Evolutionary conservation across 345 rosid genomes (phyloP), one percentile per base, ranked within the genome.

Genomic region (Fremontodendron californicum): DNA sequence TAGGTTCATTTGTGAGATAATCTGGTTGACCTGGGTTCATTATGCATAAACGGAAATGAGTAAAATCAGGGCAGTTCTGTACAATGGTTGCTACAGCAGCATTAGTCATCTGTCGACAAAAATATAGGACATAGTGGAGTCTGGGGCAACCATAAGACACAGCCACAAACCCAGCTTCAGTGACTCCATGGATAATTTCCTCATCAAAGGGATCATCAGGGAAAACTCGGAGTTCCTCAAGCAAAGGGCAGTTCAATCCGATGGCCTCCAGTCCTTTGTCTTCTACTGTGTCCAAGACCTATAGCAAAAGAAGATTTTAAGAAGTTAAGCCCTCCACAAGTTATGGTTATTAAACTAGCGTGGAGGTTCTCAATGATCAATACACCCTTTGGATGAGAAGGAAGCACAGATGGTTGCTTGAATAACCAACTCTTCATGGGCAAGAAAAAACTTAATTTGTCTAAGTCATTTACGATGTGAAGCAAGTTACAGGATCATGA

Each of bases 1-100:
- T 85, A 23, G 94, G 88, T 51, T 87, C 87, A 70, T 84, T 81
- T 21, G 94, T 90, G 23, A 78, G 21, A 74, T 89, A 74, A 86
- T 90, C 94, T 5, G 92, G 94, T 81, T 87, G 88, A 10, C 91
- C 52, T 0, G 92, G 94, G 76, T 79, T 86, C 91, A 90, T 90
- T 67, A 90, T 90, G 89, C 94, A 90, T 29, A 90, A 89, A 13
- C 94, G 92, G 70, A 90, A 90, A 45, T 89, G 94, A 3, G 94
- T 90, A 78, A 90, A 87, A 74, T 89, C 73, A 18, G 94, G 94
- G 86, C 94, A 87, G 83, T 90, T 90, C 70, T 78, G 84, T 61
- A 87, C 92, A 62, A 90, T 77, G 16, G 90, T 87, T 49, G 85
- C 89, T 33, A 90, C 88, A 23, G 90, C 93, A 74, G 89, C 90